phyloP scores from a whole-genome alignment of 208 protist species.

The Leishmania aethiopica region DNA sequence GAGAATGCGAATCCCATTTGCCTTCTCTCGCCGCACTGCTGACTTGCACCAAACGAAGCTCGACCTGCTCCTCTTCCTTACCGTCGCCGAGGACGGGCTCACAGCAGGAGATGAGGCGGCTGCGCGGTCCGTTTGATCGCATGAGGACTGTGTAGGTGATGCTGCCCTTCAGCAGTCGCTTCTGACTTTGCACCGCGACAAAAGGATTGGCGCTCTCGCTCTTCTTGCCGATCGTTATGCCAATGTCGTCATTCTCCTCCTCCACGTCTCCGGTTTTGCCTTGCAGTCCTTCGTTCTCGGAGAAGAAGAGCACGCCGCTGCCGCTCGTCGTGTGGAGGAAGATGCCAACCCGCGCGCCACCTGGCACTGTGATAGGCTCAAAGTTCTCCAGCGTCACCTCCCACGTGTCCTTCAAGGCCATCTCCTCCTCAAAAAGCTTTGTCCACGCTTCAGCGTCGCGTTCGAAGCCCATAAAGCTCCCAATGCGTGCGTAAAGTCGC shows the following conservation, averaged over 20 bases:
- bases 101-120: slow-evolving; percentile 60
- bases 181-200: slow-evolving; percentile 72
- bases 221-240: slow-evolving; percentile 88
- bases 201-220: slow-evolving; percentile 78
- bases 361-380: slow-evolving; percentile 68
- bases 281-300: slow-evolving; percentile 76
- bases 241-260: slow-evolving; percentile 85
- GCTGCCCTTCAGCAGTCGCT: slow-evolving; percentile 74
- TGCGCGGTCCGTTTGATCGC: slow-evolving; percentile 54
- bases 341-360: slow-evolving; percentile 62
- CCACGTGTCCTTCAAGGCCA: slow-evolving; percentile 54
- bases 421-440: slow-evolving; percentile 56
- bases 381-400: slow-evolving; percentile 71
- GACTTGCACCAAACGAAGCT: slow-evolving; percentile 23
- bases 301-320: slow-evolving; percentile 85
- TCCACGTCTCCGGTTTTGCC: slow-evolving; percentile 70
- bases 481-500: slow-evolving; percentile 68
- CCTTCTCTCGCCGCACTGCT: neutral
- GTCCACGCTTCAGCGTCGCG: slow-evolving; percentile 48
- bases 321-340: slow-evolving; percentile 87
- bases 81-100: slow-evolving; percentile 16
- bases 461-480: slow-evolving; percentile 80
- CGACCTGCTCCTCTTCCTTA: slow-evolving; percentile 18
- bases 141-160: slow-evolving; percentile 82
- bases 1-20: neutral